Evolutionary conservation across 345 rosid genomes (phyloP).

Genomic region (Brassica nigra): DNA sequence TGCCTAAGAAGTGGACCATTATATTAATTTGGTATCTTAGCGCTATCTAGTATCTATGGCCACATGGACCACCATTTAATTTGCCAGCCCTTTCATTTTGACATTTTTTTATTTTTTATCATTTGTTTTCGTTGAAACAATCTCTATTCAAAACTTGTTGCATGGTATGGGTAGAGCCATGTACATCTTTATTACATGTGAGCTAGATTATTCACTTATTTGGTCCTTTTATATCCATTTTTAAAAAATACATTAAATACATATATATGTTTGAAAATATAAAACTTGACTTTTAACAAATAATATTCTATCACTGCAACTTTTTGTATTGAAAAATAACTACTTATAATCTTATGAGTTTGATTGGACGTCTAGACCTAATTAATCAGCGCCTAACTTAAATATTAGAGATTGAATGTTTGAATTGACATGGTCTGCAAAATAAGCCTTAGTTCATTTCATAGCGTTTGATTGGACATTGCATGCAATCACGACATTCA

Average conservation of each 20-base stretch:
- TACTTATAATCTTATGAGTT: not conserved
- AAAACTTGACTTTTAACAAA: not conserved
- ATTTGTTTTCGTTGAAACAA: not conserved
- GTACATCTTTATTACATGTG: not conserved
- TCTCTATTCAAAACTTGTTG: conserved; percentile 1
- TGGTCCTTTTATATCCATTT: conserved; percentile 3
- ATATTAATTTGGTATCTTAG: conserved; percentile 8
- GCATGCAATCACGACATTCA: conserved; percentile 36
- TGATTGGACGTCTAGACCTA: conserved; percentile 7
- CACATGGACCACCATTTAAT: conserved; percentile 41
- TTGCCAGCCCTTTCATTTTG: conserved; percentile 36
- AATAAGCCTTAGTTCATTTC: conserved; percentile 26
- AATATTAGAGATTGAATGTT: conserved; percentile 17
- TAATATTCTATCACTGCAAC: not conserved
- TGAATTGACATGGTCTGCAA: conserved; percentile 22
- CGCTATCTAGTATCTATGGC: conserved; percentile 32
- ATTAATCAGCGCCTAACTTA: conserved; percentile 7
- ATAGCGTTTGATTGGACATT: conserved; percentile 29
- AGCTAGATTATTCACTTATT: not conserved
- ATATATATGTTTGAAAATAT: not conserved
- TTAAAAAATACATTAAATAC: not conserved
- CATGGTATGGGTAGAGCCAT: conserved; percentile 33
- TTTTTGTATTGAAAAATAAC: not conserved
- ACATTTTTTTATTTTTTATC: not conserved
- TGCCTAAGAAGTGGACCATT: conserved; percentile 35